Evolutionary conservation across 441 rosid species (phyloP), one percentile per base, ranked within the genome.

Genomic region (Cnidoscolus chayamansa): DNA sequence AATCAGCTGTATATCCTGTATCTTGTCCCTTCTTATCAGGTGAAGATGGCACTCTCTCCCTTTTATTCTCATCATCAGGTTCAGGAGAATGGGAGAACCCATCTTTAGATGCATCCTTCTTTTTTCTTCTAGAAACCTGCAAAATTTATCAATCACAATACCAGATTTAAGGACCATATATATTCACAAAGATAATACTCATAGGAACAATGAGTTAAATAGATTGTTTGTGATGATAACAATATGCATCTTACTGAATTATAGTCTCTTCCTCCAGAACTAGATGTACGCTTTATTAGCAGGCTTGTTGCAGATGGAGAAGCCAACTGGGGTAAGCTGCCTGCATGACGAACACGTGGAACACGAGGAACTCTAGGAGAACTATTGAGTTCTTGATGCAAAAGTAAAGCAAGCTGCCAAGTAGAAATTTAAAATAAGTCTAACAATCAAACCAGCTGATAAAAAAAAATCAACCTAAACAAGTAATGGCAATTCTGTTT

Each of bases 301-400:
- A 81, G 78, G 84, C 87, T 86, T 49, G 90, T 70, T 74, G 89
- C 87, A 19, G 93, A 78, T 66, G 95, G 85, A 79, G 98, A 89
- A 71, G 87, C 77, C 77, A 88, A 76, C 80, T 88, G 87, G 57
- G 98, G 94, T 62, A 90, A 86, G 84, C 89, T 86, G 63, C 96
- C 90, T n/a, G 93, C 80, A 71, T 96, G 90, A 65, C 97, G 93
- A 74, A 93, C 86, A 62, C 97, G 96, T 10, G 97, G 98, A 58
- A 93, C 97, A 72, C 97, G 96, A 71, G 97, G 96, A 65, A 96
- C 98, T 78, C 99, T 86, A 51, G 96, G 98, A 80, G 98, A 93
- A 77, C 99, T 93, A 71, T 96, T 92, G 83, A 96, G 98, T 79
- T 93, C 97, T 84, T 96, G 97, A 84, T 96, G 99, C 84, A 96